Percentiles rank a stretch among this genome's conserved stretches.
Conservation (phyloP, 352 stramenopile genomes). For the Elongisporangium senticosum region DNA sequence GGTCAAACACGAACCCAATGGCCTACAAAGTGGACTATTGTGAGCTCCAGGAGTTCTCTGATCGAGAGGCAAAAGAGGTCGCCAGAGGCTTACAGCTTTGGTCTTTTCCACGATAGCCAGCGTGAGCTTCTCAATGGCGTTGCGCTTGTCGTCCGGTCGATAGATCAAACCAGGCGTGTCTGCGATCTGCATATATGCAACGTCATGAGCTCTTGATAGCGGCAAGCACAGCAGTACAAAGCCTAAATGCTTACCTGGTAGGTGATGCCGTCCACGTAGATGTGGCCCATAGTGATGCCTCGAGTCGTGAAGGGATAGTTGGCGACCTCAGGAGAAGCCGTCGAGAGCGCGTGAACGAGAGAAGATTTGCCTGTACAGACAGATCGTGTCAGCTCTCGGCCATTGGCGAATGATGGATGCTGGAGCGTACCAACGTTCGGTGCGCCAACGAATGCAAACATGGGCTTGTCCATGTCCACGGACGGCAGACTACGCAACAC, state of each 20-base stretch:
- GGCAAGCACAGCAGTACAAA: neutral
- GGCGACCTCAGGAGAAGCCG: constrained; percentile 77
- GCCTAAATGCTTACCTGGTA: constrained; percentile 45
- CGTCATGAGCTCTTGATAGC: neutral
- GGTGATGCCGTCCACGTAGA: constrained; percentile 76
- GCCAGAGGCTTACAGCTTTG: constrained; percentile 30
- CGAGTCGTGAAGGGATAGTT: constrained; percentile 88
- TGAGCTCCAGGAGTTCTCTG: neutral
- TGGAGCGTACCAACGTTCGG: constrained; percentile 68
- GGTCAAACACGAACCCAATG: constrained; percentile 84
- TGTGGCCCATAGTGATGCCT: constrained; percentile 84
- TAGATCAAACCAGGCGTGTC: constrained; percentile 74
- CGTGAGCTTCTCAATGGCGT: constrained; percentile 68
- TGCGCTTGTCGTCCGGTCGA: constrained; percentile 53
- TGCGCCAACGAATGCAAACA: constrained; percentile 81
- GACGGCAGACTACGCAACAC: constrained; percentile 66
- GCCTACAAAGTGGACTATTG: constrained; percentile 27
- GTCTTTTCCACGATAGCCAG: constrained; percentile 77
- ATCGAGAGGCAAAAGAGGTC: neutral
- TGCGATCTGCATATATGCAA: constrained; percentile 45
- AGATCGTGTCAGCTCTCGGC: neutral
- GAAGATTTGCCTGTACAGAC: constrained; percentile 67
- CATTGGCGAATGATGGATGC: neutral
- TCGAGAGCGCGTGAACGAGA: constrained; percentile 72
- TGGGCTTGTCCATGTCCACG: constrained; percentile 73